These are phyloP conservation scores for Amphirosellinia nigrospora DNA, from an alignment of 495 filamentous ascomycete species.

Conservation along the genomic window DNA sequence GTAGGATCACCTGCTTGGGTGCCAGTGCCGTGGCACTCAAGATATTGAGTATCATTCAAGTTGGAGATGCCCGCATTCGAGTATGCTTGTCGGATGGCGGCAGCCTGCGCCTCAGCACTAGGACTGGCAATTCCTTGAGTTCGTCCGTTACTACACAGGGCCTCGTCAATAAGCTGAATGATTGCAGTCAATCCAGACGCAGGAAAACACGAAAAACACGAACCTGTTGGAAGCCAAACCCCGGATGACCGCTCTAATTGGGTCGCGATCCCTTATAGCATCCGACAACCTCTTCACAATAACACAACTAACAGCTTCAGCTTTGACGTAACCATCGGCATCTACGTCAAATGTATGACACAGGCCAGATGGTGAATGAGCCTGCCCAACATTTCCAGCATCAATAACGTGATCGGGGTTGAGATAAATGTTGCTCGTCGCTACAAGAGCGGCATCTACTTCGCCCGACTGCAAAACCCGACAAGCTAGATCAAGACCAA, in stretches of 20 bases:
- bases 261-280: constrained; percentile 53
- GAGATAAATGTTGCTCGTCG: constrained; percentile 15
- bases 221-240: no score
- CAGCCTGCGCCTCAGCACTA: constrained; percentile 57
- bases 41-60: neutral
- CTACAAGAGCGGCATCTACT: constrained; percentile 19
- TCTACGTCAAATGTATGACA: constrained; percentile 49
- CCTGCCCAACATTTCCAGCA: constrained; percentile 17
- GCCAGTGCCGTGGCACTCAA: neutral
- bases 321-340: constrained; percentile 54
- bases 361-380: constrained; percentile 35
- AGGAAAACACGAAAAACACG: no score
- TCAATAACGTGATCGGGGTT: constrained; percentile 20
- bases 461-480: constrained; percentile 19
- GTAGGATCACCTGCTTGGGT: neutral
- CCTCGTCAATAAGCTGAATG: no score
- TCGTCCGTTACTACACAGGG: constrained; percentile 43
- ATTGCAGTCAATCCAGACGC: no score
- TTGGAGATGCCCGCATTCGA: neutral
- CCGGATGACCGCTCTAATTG: constrained; percentile 57
- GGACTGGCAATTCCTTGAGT: constrained; percentile 61
- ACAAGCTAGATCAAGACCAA: constrained; percentile 43
- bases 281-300: constrained; percentile 56
- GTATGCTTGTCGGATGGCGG: constrained; percentile 26
- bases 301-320: constrained; percentile 50